A percentile compares a stretch with the other conserved stretches of the same genome.
phyloP scores from a whole-genome alignment of 345 rosid species.

The Linum tenue region DNA sequence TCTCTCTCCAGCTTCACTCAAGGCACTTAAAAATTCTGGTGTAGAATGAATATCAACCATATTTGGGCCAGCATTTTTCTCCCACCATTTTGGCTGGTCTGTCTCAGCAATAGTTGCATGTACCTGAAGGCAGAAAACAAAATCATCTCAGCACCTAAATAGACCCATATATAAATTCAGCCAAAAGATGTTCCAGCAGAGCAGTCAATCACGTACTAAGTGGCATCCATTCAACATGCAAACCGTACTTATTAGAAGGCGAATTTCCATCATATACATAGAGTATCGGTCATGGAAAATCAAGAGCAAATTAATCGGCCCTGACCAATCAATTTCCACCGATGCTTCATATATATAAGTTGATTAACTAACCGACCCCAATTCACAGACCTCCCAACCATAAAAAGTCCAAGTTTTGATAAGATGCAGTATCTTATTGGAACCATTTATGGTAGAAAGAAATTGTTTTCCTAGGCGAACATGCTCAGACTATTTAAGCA shows the following conservation, averaged over 20 bases:
- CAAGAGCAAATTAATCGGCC: not conserved
- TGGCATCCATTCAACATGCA: no score
- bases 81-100: slow-evolving; percentile 93
- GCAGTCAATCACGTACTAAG: not conserved
- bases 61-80: slow-evolving; percentile 69
- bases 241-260: no score
- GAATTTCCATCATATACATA: no score
- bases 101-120: slow-evolving; percentile 58
- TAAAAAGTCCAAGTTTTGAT: no score
- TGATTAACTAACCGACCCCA: not conserved
- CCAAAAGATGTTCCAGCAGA: slow-evolving; percentile 9
- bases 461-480: not conserved
- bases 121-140: slow-evolving; percentile 31
- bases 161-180: not conserved
- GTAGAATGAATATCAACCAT: slow-evolving; percentile 89
- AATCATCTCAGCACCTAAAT: not conserved
- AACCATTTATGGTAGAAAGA: not conserved
- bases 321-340: not conserved
- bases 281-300: no score
- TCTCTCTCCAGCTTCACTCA: slow-evolving; percentile 68
- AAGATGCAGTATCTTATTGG: not conserved
- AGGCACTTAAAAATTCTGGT: slow-evolving; percentile 62
- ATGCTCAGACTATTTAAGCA: no score
- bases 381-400: not conserved
- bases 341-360: not conserved